These are phyloP conservation scores for Saccharomycopsis capsularis DNA, from an alignment of 805 yeast species.

Conservation along the genomic window DNA sequence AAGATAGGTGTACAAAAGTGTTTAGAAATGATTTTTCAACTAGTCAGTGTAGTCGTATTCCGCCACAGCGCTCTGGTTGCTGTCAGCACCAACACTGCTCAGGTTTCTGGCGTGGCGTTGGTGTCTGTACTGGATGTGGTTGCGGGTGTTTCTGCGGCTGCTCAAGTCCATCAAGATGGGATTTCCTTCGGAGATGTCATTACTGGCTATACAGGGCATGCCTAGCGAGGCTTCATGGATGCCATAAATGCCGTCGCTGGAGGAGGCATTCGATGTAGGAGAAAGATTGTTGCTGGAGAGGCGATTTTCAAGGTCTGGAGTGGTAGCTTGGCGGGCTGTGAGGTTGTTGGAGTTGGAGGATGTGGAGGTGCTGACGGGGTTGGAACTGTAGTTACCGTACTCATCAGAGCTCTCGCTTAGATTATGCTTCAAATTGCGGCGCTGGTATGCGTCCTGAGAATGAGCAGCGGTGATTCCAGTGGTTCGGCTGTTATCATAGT, in stretches of 20 bases:
- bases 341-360: background rate
- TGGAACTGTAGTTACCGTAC: background rate
- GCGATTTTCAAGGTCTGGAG: no score
- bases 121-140: slow-evolving; percentile 12
- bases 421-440: background rate
- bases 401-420: background rate
- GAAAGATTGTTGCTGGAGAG: slow-evolving; percentile 1
- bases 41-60: slow-evolving; percentile 8
- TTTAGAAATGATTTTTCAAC: background rate
- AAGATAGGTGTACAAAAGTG: background rate
- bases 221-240: no score
- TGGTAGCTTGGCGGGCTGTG: background rate
- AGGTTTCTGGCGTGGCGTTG: slow-evolving; percentile 30
- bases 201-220: background rate
- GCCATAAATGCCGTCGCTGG: no score
- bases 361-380: background rate
- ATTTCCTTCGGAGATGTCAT: background rate
- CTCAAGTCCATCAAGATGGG: slow-evolving; percentile 14
- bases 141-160: slow-evolving; percentile 24
- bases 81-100: slow-evolving; percentile 18
- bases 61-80: slow-evolving; percentile 3
- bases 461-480: background rate
- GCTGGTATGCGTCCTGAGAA: background rate
- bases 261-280: background rate
- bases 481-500: background rate